Evolutionary conservation across 805 yeast species (phyloP).

Genomic region (Saccharomycopsis oosterbeekiorum): DNA sequence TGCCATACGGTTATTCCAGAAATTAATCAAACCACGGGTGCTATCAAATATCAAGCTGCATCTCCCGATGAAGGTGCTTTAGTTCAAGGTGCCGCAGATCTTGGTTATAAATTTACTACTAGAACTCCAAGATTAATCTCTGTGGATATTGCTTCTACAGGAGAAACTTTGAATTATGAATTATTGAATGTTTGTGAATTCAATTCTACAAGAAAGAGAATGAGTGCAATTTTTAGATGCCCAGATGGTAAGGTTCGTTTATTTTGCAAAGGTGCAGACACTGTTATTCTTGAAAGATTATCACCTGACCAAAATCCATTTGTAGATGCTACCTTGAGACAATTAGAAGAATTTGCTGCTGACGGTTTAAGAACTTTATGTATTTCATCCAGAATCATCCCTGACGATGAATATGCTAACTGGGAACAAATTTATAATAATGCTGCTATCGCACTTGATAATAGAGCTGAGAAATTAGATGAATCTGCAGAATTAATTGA

Average conservation of each 20-base stretch:
- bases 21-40: slow-evolving; percentile 40
- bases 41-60: slow-evolving; percentile 92
- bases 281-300: slow-evolving; percentile 84
- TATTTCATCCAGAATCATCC: slow-evolving; percentile 72
- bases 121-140: slow-evolving; percentile 80
- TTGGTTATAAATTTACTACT: slow-evolving; percentile 76
- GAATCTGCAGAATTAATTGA: slow-evolving; percentile 87
- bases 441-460: slow-evolving; percentile 73
- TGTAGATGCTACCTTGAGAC: slow-evolving; percentile 72
- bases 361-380: slow-evolving; percentile 94
- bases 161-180: slow-evolving; percentile 54
- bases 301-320: slow-evolving; percentile 61
- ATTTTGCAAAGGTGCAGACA: slow-evolving; percentile 96
- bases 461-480: slow-evolving; percentile 70
- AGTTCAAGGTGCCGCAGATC: slow-evolving; percentile 88
- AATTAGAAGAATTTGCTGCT: slow-evolving; percentile 91
- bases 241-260: slow-evolving; percentile 88
- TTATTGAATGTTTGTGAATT: slow-evolving; percentile 88
- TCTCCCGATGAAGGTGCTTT: slow-evolving; percentile 99
- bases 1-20: slow-evolving; percentile 99
- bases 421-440: slow-evolving; percentile 63
- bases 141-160: slow-evolving; percentile 41
- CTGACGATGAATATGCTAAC: slow-evolving; percentile 62
- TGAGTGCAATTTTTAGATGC: slow-evolving; percentile 89
- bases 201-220: slow-evolving; percentile 93